phyloP scores from a whole-genome alignment of 306 rosid genomes.

The Lathyrus oleraceus region DNA sequence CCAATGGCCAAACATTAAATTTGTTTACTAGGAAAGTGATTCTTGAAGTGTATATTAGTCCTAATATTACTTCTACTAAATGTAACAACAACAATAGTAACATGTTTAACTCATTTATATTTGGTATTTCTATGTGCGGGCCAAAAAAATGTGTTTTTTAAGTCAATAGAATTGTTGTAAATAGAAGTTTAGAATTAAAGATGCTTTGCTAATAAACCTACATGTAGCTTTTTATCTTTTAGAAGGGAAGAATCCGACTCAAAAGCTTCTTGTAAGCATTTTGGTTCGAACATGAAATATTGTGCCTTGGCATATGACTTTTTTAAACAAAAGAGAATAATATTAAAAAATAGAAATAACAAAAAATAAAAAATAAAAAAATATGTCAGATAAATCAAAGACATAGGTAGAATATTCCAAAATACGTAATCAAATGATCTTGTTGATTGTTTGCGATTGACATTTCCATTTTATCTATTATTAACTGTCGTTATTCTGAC shows the following conservation, averaged over 20 bases:
- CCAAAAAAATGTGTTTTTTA: background rate
- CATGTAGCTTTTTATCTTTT: background rate
- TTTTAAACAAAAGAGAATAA: too few relatives aligned
- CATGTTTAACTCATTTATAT: background rate
- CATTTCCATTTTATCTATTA: too few relatives aligned
- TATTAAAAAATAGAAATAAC: too few relatives aligned
- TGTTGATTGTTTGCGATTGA: too few relatives aligned
- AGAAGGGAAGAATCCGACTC: background rate
- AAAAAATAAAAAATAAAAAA: too few relatives aligned
- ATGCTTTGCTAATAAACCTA: background rate
- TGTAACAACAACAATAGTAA: constrained; percentile 3
- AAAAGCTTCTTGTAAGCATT: background rate
- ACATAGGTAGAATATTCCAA: too few relatives aligned
- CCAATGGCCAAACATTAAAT: constrained; percentile 1
- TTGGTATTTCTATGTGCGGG: constrained; percentile 2
- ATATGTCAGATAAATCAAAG: too few relatives aligned
- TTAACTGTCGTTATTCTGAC: too few relatives aligned
- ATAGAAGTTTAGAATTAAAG: background rate
- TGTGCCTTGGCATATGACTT: too few relatives aligned
- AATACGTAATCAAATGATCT: too few relatives aligned
- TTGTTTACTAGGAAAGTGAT: background rate
- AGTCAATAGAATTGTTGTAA: background rate
- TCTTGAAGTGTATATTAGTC: background rate
- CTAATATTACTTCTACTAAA: background rate
- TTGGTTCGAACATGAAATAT: background rate